Conservation (phyloP, 2,329 filamentous ascomycete genomes). For the Ascochyta clinopodiicola region DNA sequence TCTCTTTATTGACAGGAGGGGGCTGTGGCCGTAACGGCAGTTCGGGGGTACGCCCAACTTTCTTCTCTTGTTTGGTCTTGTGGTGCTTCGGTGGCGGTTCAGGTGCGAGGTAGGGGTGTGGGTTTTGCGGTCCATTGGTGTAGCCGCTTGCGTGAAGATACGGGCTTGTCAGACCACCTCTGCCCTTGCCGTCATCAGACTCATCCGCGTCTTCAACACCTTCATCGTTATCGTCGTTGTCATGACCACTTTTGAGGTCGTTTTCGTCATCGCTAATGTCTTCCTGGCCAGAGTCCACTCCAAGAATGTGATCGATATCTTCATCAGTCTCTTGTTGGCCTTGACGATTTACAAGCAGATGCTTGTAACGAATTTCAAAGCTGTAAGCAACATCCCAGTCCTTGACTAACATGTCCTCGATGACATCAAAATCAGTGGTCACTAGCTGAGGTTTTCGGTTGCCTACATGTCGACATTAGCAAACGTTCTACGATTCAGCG, state of each 20-base stretch:
- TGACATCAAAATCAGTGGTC: conserved; percentile 42
- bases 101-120: background rate
- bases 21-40: background rate
- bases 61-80: conserved; percentile 10
- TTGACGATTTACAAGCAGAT: conserved; percentile 33
- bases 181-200: conserved; percentile 6
- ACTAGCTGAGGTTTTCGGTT: conserved; percentile 43
- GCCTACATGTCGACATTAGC: conserved; percentile 6
- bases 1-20: background rate
- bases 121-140: conserved; percentile 11
- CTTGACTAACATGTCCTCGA: conserved; percentile 40
- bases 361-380: conserved; percentile 42
- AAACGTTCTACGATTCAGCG: background rate
- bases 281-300: conserved; percentile 12
- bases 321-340: conserved; percentile 25
- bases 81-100: background rate
- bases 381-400: conserved; percentile 30
- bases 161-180: conserved; percentile 8
- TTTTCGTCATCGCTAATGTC: conserved; percentile 8
- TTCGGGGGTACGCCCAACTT: background rate
- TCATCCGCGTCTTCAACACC: conserved; percentile 9
- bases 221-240: conserved; percentile 3
- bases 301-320: conserved; percentile 33
- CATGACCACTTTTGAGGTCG: background rate
- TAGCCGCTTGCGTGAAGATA: conserved; percentile 16